Evolutionary conservation across 257 asterid species (phyloP).

Genomic region (Leonotis leonurus): DNA sequence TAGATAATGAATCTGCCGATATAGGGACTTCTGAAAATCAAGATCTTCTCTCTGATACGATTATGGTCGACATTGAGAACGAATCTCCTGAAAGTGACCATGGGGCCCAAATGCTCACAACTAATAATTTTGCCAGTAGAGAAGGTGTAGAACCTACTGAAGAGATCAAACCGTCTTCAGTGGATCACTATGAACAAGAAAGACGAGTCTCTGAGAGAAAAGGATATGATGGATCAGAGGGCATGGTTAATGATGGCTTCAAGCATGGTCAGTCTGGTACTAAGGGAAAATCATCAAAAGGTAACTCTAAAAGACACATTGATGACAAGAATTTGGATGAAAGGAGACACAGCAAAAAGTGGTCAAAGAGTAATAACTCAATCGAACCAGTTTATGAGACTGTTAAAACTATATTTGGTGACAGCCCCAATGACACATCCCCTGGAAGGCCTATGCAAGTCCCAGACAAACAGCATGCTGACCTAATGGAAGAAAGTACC

Average conservation of each 20-base stretch:
- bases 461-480: no score
- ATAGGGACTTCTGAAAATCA: no score
- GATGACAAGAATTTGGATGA: slow-evolving; percentile 46
- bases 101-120: slow-evolving; percentile 34
- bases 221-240: slow-evolving; percentile 29
- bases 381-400: slow-evolving; percentile 42
- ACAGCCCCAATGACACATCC: slow-evolving; percentile 43
- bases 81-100: slow-evolving; percentile 40
- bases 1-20: slow-evolving; percentile 41
- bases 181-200: slow-evolving; percentile 32
- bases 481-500: slow-evolving; percentile 29
- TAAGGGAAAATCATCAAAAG: slow-evolving; percentile 32
- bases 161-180: slow-evolving; percentile 32
- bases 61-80: slow-evolving; percentile 68
- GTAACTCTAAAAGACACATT: slow-evolving; percentile 46
- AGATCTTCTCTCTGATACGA: slow-evolving; percentile 41
- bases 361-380: slow-evolving; percentile 41
- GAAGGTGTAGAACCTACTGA: slow-evolving; percentile 40
- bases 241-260: slow-evolving; percentile 30
- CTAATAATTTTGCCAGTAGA: slow-evolving; percentile 32
- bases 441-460: slow-evolving; percentile 43
- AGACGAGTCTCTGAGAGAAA: slow-evolving; percentile 21
- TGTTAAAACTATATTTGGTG: slow-evolving; percentile 41
- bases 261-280: slow-evolving; percentile 36
- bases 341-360: slow-evolving; percentile 38